A percentile compares a stretch with the other conserved stretches of the same genome.
Conservation (phyloP, 2,329 filamentous ascomycete species). For the Blastomyces emzantsi region DNA sequence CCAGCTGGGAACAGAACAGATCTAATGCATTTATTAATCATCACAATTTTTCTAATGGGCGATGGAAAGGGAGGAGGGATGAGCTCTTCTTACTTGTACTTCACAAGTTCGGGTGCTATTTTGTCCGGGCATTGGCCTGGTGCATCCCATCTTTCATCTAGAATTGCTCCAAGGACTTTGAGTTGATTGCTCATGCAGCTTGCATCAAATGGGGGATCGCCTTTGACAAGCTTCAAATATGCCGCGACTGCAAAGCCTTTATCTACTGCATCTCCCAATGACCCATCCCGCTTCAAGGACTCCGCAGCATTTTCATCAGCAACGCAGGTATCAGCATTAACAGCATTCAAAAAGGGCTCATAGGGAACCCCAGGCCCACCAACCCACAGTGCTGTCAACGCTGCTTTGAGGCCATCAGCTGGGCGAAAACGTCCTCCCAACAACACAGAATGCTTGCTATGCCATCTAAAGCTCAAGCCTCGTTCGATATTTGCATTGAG, state of each 20-base stretch:
- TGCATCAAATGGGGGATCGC: background rate
- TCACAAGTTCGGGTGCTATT: background rate
- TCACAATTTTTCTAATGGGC: background rate
- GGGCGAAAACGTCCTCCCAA: background rate
- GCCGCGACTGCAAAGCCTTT: background rate
- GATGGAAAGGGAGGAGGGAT: background rate
- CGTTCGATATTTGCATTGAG: background rate
- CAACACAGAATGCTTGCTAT: background rate
- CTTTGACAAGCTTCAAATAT: slow-evolving; percentile 1
- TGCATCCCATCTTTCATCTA: background rate
- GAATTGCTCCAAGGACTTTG: background rate
- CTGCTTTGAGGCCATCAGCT: slow-evolving; percentile 1
- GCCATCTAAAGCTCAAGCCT: background rate
- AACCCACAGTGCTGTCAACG: background rate
- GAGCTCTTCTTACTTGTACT: background rate
- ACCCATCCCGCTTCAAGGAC: background rate
- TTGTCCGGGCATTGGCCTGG: background rate
- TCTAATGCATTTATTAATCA: background rate
- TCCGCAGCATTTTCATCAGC: background rate
- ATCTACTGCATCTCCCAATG: background rate
- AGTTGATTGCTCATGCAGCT: slow-evolving; percentile 3
- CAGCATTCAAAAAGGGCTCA: background rate
- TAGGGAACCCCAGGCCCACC: background rate
- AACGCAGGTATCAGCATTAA: background rate
- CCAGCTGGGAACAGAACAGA: background rate